These are phyloP conservation scores for Suillus luteus DNA, from an alignment of 768 basidiomycete species.

Conservation along the genomic window DNA sequence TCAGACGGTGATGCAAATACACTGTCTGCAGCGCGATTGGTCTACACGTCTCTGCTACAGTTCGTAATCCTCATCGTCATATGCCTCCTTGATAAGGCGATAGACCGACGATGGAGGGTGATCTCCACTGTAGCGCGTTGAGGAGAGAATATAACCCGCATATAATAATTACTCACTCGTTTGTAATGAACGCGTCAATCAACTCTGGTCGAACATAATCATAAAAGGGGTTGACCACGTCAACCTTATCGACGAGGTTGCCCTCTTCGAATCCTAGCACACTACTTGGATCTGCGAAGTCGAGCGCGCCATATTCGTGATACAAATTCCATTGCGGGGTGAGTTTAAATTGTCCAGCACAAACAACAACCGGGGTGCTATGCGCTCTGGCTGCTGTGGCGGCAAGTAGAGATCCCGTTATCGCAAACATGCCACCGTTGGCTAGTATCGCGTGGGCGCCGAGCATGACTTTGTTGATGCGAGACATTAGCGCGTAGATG, in stretches of 20 bases:
- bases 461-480: conserved; percentile 94
- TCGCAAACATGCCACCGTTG: conserved; percentile 93
- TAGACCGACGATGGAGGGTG: conserved; percentile 96
- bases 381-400: conserved; percentile 88
- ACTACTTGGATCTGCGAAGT: conserved; percentile 71
- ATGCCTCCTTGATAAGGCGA: conserved; percentile 88
- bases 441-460: conserved; percentile 96
- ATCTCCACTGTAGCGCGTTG: conserved; percentile 67
- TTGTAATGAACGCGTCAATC: conserved; percentile 93
- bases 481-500: conserved; percentile 93
- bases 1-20: conserved; percentile 2
- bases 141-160: conserved; percentile 10
- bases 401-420: conserved; percentile 81
- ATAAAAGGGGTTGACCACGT: conserved; percentile 94
- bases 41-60: conserved; percentile 43
- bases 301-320: conserved; percentile 82
- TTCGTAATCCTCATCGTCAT: conserved; percentile 93
- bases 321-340: conserved; percentile 90
- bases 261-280: conserved; percentile 77
- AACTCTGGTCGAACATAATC: conserved; percentile 94
- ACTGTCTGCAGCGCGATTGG: not conserved
- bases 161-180: conserved; percentile 70
- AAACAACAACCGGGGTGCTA: conserved; percentile 90
- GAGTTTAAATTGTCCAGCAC: conserved; percentile 95
- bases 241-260: conserved; percentile 80